Evolutionary conservation across 345 rosid species (phyloP).

Genomic region (Eucalyptus cloeziana): DNA sequence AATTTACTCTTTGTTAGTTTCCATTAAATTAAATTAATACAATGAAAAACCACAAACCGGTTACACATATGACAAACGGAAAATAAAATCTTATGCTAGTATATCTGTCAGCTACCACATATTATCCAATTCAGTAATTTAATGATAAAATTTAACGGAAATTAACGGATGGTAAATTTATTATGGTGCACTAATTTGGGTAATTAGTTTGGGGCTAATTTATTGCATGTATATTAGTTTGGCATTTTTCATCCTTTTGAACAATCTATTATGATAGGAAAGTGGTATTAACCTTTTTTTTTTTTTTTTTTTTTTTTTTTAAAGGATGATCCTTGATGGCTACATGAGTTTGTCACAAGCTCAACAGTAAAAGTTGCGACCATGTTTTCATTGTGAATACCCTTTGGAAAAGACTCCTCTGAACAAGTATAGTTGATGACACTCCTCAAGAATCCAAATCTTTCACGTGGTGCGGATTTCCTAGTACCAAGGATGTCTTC

Average conservation of each 20-base stretch:
- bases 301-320: no score
- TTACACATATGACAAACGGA: no score
- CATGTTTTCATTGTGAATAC: background rate
- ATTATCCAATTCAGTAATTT: no score
- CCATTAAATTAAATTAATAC: fast-evolving
- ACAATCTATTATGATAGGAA: background rate
- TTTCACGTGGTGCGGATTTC: background rate
- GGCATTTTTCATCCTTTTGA: background rate
- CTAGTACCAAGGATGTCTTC: background rate
- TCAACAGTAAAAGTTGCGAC: background rate
- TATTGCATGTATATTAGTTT: background rate
- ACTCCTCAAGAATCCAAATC: background rate
- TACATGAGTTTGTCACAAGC: background rate
- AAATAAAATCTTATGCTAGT: fast-evolving
- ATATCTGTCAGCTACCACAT: fast-evolving
- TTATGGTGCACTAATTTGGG: background rate
- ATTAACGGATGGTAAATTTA: fast-evolving
- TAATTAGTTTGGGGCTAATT: background rate
- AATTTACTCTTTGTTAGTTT: no score
- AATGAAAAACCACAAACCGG: fast-evolving
- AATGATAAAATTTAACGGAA: fast-evolving
- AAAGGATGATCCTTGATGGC: background rate
- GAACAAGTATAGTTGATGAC: background rate
- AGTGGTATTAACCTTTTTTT: background rate
- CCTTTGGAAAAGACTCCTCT: background rate